Percentiles rank a stretch among this genome's conserved stretches.
Conservation (phyloP, 805 yeast genomes). For the Maudiozyma barnettii region DNA sequence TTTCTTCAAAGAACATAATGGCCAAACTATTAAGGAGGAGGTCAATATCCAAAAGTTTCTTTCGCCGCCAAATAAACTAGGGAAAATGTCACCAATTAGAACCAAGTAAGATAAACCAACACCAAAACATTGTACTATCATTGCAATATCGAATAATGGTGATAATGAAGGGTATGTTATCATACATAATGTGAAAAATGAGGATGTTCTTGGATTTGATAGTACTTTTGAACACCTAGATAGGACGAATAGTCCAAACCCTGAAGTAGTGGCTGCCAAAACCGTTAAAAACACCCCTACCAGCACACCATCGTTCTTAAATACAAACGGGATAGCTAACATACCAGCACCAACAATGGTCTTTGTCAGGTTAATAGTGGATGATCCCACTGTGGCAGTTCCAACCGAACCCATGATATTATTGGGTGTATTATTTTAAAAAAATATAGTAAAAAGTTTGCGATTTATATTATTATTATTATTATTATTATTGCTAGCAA, state of each 20-base stretch:
- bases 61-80: slow-evolving; percentile 43
- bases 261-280: slow-evolving; percentile 56
- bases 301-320: slow-evolving; percentile 54
- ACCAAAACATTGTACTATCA: slow-evolving; percentile 72
- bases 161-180: slow-evolving; percentile 64
- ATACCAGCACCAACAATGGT: slow-evolving; percentile 75
- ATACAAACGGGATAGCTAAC: slow-evolving; percentile 63
- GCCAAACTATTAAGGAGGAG: slow-evolving; percentile 46
- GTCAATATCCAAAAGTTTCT: slow-evolving; percentile 37
- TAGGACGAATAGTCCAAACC: slow-evolving; percentile 58
- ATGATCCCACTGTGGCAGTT: slow-evolving; percentile 45
- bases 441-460: no score
- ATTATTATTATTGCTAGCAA: no score
- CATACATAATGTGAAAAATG: slow-evolving; percentile 62
- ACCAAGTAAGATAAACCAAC: slow-evolving; percentile 64
- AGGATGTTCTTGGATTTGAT: slow-evolving; percentile 47
- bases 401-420: slow-evolving; percentile 13
- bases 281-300: slow-evolving; percentile 48
- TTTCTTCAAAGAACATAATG: slow-evolving; percentile 51
- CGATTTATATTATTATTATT: no score
- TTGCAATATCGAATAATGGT: slow-evolving; percentile 64
- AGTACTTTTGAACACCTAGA: slow-evolving; percentile 48
- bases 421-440: no score
- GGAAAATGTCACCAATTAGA: slow-evolving; percentile 69
- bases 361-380: slow-evolving; percentile 58